These are phyloP conservation scores for Megacollybia marginata DNA, from an alignment of 768 basidiomycete species.

Conservation along the genomic window DNA sequence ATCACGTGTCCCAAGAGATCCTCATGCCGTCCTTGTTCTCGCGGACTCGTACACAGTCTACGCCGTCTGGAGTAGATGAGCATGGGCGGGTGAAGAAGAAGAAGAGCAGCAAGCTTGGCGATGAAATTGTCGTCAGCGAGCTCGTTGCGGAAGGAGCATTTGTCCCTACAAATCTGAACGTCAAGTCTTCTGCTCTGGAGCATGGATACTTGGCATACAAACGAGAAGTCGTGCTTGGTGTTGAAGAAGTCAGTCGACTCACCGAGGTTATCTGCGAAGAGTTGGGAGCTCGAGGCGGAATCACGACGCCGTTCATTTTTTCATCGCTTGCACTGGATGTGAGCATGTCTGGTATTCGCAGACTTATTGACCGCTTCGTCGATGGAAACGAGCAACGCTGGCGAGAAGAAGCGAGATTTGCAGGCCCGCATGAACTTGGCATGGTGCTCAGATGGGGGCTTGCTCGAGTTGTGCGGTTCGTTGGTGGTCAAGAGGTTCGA, in stretches of 20 bases:
- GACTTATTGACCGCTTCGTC: slow-evolving; percentile 70
- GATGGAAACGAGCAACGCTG: slow-evolving; percentile 45
- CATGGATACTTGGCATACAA: slow-evolving; percentile 75
- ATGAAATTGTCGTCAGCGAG: too few species aligned
- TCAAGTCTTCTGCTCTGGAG: not conserved
- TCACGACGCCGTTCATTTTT: slow-evolving; percentile 90
- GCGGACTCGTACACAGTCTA: too few species aligned
- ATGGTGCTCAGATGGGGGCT: slow-evolving; percentile 94
- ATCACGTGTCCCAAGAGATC: too few species aligned
- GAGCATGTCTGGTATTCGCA: slow-evolving; percentile 61
- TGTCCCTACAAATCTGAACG: too few species aligned
- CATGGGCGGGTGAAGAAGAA: too few species aligned
- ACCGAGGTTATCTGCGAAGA: slow-evolving; percentile 66
- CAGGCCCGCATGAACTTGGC: slow-evolving; percentile 80
- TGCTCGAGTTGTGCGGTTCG: slow-evolving; percentile 65
- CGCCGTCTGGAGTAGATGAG: too few species aligned
- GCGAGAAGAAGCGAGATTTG: slow-evolving; percentile 78
- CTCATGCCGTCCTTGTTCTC: too few species aligned
- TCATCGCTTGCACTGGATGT: slow-evolving; percentile 84
- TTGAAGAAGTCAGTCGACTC: slow-evolving; percentile 64
- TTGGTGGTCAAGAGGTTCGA: slow-evolving; percentile 64
- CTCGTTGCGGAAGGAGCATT: too few species aligned
- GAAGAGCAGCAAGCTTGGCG: too few species aligned
- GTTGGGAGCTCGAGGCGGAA: slow-evolving; percentile 64
- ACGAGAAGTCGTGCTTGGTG: slow-evolving; percentile 68